phyloP scores from a whole-genome alignment of 2,329 filamentous ascomycete species.

The Penicillium sp. region DNA sequence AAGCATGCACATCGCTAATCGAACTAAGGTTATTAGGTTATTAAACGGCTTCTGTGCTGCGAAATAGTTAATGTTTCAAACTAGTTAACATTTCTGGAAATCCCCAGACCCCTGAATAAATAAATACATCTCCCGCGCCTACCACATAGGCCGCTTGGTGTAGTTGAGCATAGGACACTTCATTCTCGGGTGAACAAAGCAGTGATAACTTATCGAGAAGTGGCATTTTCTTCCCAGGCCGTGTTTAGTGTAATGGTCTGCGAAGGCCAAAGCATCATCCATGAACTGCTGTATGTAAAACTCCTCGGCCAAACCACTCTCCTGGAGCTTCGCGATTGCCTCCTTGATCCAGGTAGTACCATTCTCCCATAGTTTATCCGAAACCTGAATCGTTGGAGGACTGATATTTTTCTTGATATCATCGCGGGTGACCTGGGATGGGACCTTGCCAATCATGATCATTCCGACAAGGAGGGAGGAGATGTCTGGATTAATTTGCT shows the following conservation, averaged over 20 bases:
- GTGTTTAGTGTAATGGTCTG: neutral
- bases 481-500: conserved; percentile 2
- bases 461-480: conserved; percentile 6
- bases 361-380: neutral
- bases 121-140: neutral
- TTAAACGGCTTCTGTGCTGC: too few species aligned
- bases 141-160: neutral
- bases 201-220: neutral
- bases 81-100: neutral
- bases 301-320: neutral
- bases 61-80: too few species aligned
- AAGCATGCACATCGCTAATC: neutral
- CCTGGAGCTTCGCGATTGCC: conserved; percentile 1
- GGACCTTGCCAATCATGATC: conserved; percentile 15
- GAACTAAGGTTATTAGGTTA: too few species aligned
- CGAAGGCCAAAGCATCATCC: conserved; percentile 1
- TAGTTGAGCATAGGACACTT: neutral
- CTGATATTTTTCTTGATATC: neutral
- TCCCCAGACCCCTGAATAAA: neutral
- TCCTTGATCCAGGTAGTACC: conserved; percentile 1
- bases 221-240: neutral
- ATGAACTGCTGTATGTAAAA: conserved; percentile 3
- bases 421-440: neutral
- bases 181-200: neutral
- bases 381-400: neutral